Percentiles rank a stretch among this genome's conserved stretches.
phyloP scores from a whole-genome alignment of 1,139 yeast genomes.

The Suhomyces bribrorum region DNA sequence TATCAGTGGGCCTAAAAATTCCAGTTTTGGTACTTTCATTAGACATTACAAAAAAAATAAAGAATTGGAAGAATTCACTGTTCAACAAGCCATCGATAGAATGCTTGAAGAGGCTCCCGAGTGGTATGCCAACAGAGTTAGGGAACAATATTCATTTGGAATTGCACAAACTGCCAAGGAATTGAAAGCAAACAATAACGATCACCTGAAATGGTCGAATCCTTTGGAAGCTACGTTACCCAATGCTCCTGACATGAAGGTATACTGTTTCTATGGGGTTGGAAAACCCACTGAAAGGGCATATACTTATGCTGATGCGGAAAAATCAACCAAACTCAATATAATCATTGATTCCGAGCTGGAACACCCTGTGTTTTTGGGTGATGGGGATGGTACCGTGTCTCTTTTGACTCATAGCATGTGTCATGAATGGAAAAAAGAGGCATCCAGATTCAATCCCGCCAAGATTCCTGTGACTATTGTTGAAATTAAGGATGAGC shows the following conservation, averaged over 20 bases:
- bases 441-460: constrained; percentile 74
- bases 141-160: constrained; percentile 78
- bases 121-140: constrained; percentile 70
- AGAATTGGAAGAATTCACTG: constrained; percentile 42
- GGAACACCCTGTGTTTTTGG: constrained; percentile 64
- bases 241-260: constrained; percentile 87
- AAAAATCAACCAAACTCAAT: constrained; percentile 57
- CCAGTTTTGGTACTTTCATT: constrained; percentile 75
- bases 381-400: constrained; percentile 97
- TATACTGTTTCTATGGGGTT: constrained; percentile 90
- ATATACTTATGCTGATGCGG: constrained; percentile 70
- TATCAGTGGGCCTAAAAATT: constrained; percentile 37
- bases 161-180: constrained; percentile 61
- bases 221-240: constrained; percentile 92
- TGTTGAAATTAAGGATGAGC: constrained; percentile 91
- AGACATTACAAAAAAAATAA: constrained; percentile 32
- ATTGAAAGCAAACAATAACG: constrained; percentile 60
- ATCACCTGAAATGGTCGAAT: constrained; percentile 83
- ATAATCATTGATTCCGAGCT: constrained; percentile 66
- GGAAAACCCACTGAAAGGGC: constrained; percentile 96
- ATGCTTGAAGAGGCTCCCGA: constrained; percentile 65
- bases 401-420: constrained; percentile 78
- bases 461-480: constrained; percentile 69
- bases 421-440: constrained; percentile 84
- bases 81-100: constrained; percentile 66